These are phyloP conservation scores for Histomonas meleagridis DNA, from an alignment of 208 protist genomes.

Conservation along the genomic window DNA sequence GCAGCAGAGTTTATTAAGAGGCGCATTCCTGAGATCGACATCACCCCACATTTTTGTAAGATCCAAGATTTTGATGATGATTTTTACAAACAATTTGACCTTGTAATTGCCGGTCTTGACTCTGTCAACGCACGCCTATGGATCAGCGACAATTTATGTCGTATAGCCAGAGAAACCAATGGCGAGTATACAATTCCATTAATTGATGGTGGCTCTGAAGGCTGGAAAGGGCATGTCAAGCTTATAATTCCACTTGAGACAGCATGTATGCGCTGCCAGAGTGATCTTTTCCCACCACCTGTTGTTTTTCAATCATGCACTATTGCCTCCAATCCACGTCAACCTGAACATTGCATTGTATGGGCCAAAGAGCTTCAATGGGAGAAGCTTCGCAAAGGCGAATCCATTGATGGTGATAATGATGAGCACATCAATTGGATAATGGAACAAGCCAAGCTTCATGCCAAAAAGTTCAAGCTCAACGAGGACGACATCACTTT, in stretches of 20 bases:
- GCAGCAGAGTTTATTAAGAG: constrained; percentile 71
- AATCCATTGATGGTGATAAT: constrained; percentile 64
- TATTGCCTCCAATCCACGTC: constrained; percentile 43
- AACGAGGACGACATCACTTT: constrained; percentile 72
- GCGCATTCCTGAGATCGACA: constrained; percentile 62
- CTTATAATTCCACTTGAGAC: constrained; percentile 53
- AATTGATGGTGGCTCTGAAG: constrained; percentile 92
- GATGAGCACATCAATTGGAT: constrained; percentile 73
- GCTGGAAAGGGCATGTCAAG: constrained; percentile 67
- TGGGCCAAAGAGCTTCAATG: constrained; percentile 47
- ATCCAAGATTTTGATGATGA: constrained; percentile 41
- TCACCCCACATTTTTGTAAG: constrained; percentile 55
- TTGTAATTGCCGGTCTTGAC: constrained; percentile 44
- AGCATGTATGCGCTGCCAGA: constrained; percentile 48
- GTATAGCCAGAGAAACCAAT: constrained; percentile 38
- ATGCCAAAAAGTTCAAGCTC: constrained; percentile 49
- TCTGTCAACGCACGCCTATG: constrained; percentile 68
- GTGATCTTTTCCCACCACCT: neutral
- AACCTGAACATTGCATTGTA: constrained; percentile 52
- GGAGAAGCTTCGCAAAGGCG: neutral
- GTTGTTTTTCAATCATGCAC: constrained; percentile 46
- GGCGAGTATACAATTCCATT: constrained; percentile 74
- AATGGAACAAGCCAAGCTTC: constrained; percentile 60
- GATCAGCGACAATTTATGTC: constrained; percentile 63
- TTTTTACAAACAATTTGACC: constrained; percentile 44